phyloP scores from a whole-genome alignment of 1,139 yeast species.

The Kodamaea ohmeri region DNA sequence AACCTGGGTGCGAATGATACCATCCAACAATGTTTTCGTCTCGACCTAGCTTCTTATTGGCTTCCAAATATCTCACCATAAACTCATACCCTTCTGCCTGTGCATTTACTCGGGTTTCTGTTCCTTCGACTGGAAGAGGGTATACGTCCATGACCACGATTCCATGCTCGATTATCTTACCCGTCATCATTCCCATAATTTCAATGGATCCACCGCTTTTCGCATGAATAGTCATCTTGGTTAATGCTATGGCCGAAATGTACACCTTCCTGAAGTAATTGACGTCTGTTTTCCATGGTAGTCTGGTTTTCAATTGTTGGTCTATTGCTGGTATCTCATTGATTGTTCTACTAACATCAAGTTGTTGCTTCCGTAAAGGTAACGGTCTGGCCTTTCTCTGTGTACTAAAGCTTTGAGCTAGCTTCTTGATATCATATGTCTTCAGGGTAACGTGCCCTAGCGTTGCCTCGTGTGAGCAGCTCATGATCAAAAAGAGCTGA shows the following conservation, averaged over 20 bases:
- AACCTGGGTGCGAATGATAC: constrained; percentile 99
- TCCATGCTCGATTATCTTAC: constrained; percentile 56
- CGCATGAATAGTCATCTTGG: constrained; percentile 83
- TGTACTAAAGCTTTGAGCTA: not conserved
- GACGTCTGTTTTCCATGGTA: constrained; percentile 47
- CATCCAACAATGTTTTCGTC: constrained; percentile 79
- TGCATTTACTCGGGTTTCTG: constrained; percentile 94
- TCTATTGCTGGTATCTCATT: constrained; percentile 14
- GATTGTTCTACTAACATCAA: not conserved
- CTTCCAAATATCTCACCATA: constrained; percentile 79
- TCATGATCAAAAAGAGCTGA: not conserved
- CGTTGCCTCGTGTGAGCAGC: not conserved
- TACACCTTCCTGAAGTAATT: constrained; percentile 64
- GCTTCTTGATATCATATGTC: not conserved
- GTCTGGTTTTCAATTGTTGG: constrained; percentile 15
- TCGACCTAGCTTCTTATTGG: constrained; percentile 48
- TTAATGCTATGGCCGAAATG: constrained; percentile 71
- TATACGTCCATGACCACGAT: constrained; percentile 80
- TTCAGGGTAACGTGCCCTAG: not conserved
- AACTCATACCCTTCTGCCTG: constrained; percentile 92
- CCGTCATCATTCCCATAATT: constrained; percentile 93
- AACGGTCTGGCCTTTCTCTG: not conserved
- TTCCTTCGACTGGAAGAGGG: constrained; percentile 90
- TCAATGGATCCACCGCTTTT: constrained; percentile 86
- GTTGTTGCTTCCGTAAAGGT: not conserved